Evolutionary conservation across 116 monocot species (phyloP).

Genomic region (Papilionanthe hybrid): DNA sequence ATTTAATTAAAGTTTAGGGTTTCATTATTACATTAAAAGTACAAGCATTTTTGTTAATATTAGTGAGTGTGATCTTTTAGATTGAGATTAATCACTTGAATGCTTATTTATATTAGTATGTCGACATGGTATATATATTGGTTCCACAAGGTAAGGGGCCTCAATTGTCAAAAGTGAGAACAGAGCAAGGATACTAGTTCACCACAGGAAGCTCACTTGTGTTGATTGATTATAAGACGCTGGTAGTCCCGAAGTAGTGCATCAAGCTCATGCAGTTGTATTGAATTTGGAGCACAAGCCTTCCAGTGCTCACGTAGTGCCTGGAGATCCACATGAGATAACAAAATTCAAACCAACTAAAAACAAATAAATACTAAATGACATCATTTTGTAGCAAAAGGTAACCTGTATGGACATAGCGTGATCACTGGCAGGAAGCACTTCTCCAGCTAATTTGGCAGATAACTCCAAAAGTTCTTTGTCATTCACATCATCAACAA

Average conservation of each 20-base stretch:
- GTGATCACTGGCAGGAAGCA: conserved; percentile 43
- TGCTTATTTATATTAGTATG: too few species aligned
- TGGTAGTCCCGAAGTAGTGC: conserved; percentile 80
- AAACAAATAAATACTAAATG: background rate
- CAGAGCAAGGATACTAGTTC: background rate
- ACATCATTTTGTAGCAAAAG: conserved; percentile 1
- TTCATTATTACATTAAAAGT: too few species aligned
- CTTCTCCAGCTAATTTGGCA: conserved; percentile 50
- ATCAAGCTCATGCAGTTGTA: conserved; percentile 67
- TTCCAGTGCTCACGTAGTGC: conserved; percentile 78
- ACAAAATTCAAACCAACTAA: background rate
- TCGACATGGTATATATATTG: too few species aligned
- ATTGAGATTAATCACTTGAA: too few species aligned
- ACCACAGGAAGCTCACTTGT: conserved; percentile 37
- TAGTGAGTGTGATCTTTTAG: too few species aligned
- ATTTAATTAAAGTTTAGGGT: too few species aligned
- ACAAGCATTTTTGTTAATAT: too few species aligned
- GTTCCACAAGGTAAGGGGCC: too few species aligned
- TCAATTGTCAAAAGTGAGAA: background rate
- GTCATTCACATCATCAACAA: conserved; percentile 58
- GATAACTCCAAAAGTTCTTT: conserved; percentile 72
- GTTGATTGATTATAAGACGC: conserved; percentile 47
- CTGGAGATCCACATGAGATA: conserved; percentile 13
- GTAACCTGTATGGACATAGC: conserved; percentile 49
- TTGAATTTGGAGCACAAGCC: conserved; percentile 47